Evolutionary conservation across 2,329 filamentous ascomycete genomes (phyloP).

Genomic region (Claviceps pazoutovae): DNA sequence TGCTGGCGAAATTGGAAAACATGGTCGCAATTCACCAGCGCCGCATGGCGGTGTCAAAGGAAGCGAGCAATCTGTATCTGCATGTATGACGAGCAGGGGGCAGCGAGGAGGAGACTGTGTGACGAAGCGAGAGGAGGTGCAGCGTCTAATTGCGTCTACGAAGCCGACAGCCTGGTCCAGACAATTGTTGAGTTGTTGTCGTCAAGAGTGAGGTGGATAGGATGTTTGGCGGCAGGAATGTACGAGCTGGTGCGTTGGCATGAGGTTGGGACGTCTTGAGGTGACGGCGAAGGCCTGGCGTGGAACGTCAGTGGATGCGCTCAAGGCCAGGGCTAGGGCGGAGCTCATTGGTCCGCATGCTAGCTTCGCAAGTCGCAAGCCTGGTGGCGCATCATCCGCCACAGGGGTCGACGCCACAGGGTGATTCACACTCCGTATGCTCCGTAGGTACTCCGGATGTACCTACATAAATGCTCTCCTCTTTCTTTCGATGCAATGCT

Average conservation of each 20-base stretch:
- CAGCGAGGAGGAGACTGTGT: background rate
- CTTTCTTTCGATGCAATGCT: no score
- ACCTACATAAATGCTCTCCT: no score
- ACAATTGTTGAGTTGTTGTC: background rate
- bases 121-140: background rate
- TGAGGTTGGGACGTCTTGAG: background rate
- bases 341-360: background rate
- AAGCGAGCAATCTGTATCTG: background rate
- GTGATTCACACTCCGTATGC: no score
- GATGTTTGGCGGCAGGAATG: background rate
- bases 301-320: background rate
- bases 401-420: no score
- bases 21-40: conserved; percentile 31
- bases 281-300: background rate
- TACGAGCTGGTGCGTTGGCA: background rate
- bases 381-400: background rate
- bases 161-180: conserved; percentile 1
- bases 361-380: background rate
- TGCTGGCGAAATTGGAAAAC: conserved; percentile 53
- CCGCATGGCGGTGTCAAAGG: conserved; percentile 22
- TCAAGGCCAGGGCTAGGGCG: no score
- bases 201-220: background rate
- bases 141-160: background rate
- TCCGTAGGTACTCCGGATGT: no score
- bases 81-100: conserved; percentile 1